Evolutionary conservation across 768 basidiomycete species (phyloP).

Genomic region (Saitozyma podzolica): DNA sequence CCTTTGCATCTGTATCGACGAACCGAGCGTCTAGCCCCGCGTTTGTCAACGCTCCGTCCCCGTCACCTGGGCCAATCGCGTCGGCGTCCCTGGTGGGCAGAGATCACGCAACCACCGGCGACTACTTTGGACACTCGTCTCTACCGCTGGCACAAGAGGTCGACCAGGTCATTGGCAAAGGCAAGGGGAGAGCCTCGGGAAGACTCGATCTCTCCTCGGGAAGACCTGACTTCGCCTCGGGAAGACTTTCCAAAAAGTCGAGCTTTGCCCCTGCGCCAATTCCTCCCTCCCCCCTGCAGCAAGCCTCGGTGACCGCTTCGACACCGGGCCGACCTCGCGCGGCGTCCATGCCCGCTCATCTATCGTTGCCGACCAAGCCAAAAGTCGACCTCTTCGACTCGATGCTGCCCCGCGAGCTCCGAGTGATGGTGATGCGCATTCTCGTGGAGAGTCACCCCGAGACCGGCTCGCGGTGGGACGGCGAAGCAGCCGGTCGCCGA

Average conservation of each 20-base stretch:
- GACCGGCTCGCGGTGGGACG: conserved; percentile 20
- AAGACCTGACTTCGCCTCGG: neutral
- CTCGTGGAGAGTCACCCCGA: conserved; percentile 11
- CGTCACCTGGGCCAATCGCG: neutral
- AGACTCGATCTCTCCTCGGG: neutral
- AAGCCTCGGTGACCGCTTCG: neutral
- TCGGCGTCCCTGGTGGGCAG: neutral
- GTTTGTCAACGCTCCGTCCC: neutral
- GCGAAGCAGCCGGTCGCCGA: conserved; percentile 23
- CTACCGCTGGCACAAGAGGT: too few relatives aligned
- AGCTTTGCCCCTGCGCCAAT: neutral
- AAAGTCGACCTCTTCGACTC: conserved; percentile 19
- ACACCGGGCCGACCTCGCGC: neutral
- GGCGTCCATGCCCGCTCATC: neutral
- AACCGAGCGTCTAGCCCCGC: neutral
- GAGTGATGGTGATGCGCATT: conserved; percentile 22
- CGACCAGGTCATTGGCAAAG: too few relatives aligned
- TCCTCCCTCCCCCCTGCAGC: neutral
- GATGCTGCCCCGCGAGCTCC: conserved; percentile 33
- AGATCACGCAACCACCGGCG: neutral
- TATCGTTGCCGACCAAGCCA: neutral
- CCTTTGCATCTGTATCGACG: neutral
- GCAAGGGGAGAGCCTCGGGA: too few relatives aligned
- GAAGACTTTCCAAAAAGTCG: neutral
- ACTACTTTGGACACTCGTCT: neutral